Evolutionary conservation across 306 rosid genomes (phyloP), one percentile per base, ranked within the genome.

Genomic region (Quercus aquifolioides): DNA sequence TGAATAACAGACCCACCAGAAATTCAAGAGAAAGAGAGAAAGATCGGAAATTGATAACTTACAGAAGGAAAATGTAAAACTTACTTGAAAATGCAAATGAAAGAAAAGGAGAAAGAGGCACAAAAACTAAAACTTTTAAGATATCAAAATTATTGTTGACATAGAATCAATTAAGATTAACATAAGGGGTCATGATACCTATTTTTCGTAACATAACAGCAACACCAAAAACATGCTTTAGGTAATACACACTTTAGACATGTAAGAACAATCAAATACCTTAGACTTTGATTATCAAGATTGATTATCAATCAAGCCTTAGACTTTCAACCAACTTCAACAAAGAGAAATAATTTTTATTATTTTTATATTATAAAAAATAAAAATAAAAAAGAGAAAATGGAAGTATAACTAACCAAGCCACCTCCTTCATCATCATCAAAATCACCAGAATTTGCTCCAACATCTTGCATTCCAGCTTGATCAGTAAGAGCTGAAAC

Each of bases 391-490:
- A 82, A 23, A 59, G 14, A 23, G 5, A 59, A 8, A 59, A 59
- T 21, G 26, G 52, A 35, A 13, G 15, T 73, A 23, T 80, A 78
- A 83, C 88, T 89, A 57, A 94, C 98, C 97, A 93, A 80, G 87
- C 98, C 93, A 65, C 92, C 96, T 11, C 94, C 97, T 70, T 91
- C 99, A 25, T 93, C 98, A 28, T 95, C 98, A 74, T 95, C 99
- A 79, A 95, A 87, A 88, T 95, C 99, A 81, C 89, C 96, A 78
- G 92, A 78, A 85, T 83, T 95, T 67, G 87, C 96, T 68, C 94
- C 99, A 68, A 85, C 58, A 73, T 95, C 99, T 89, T 77, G 94
- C 86, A 87, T 78, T 84, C 92, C 98, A 20, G 78, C 69, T 84
- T 93, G 98, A 85, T 95, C 99, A 58, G 93, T 91, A 77, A 95